Base-by-base conservation (phyloP, 2,329 filamentous ascomycete species). In the Hypoxylon rubiginosum region DNA sequence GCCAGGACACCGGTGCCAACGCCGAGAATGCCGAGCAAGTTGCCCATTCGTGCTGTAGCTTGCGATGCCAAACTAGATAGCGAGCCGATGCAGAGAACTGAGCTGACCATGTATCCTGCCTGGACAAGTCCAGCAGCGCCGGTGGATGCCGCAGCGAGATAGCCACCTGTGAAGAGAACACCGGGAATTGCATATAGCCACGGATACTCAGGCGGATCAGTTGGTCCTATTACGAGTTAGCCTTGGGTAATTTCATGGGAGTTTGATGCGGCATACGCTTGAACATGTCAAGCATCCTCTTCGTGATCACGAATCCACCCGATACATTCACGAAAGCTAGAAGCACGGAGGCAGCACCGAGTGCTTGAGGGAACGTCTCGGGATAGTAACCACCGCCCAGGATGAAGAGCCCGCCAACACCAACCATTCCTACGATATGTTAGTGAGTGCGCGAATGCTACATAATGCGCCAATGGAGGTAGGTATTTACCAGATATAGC, bases 281-380 rank as follows among this genome's bases (percentile, higher is more conserved):
- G 77, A 95, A 95, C 92, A 95, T 95, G 77, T 97, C 93, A 46
- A 97, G 83, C 94, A 97, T 97, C 68, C 94, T 87, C 81, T 97
- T 97, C 2, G 93, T 97, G 64, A 97, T 93, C 46, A 97, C 91
- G 66, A 97, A 97, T 0, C 94, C 94, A 62, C 94, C 94, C 0
- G 92, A 91, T 2, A 97, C 90, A 70, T 97, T 97, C 67, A 97
- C 92, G 75, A 96, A 97, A 0, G 93, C 93, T 19, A 97, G 82
- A 4, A 96, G 82, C 1, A 97, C 94, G 1, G 93, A 97, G 1
- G 89, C 79, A 1, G 93, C 92, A 58, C 93, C 94, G 36, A 97
- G 88, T 1, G 82, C 79, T 76, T 97, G 93, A 0, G 93, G 93
- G 5, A 97, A 83, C 0, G 92, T 97, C 72, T 90, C 88, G 0